Evolutionary conservation across 2,329 filamentous ascomycete species (phyloP), one percentile per base, ranked within the genome.

Genomic region (Penicillium oxalicum): DNA sequence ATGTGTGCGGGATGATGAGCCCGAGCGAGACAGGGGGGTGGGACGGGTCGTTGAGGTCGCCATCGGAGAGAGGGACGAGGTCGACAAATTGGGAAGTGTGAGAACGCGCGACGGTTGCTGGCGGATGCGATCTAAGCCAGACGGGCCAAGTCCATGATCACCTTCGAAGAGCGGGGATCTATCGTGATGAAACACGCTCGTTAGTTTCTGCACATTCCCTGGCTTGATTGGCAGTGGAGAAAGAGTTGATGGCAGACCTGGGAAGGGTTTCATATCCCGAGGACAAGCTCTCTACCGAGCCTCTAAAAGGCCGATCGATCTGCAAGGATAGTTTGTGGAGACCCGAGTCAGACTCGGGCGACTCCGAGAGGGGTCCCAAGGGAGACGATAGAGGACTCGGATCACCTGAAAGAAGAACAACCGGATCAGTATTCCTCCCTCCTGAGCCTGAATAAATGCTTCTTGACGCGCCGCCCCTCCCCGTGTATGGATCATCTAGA

Each of bases 101-200:
- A 85, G 77, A 45, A 79, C 76, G 67, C 84, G 78, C 48, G 81
- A 74, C 35, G 82, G 79, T 52, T 86, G 85, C 70, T 96, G 91
- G 67, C 93, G 87, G 69, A 98, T 98, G 62, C 93, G 87, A 66
- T 91, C 86, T 64, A 98, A 79, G 58, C 93, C 91, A 48, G 89
- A 94, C 39, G 86, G 79, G 47, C 88, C 88, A 54, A 93, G 74
- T 60, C 88, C 88, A 77, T 93, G 87, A 64, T 95, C 90, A 72
- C 91, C 88, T 70, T 91, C 90, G 66, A 94, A 80, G 65, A 95
- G 80, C 63, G 89, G 82, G 63, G 88, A 88, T 75, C 88, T 94
- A 50, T 50, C 50, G 43, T 37, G 42, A 54, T 45, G 40, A 39
- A 44, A 9, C 44, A 29, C 41, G 52, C 47, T 41, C 36, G 52